Evolutionary conservation across 1,284 basidiomycete species (phyloP).

Genomic region (Cutaneotrichosporon spelunceum): DNA sequence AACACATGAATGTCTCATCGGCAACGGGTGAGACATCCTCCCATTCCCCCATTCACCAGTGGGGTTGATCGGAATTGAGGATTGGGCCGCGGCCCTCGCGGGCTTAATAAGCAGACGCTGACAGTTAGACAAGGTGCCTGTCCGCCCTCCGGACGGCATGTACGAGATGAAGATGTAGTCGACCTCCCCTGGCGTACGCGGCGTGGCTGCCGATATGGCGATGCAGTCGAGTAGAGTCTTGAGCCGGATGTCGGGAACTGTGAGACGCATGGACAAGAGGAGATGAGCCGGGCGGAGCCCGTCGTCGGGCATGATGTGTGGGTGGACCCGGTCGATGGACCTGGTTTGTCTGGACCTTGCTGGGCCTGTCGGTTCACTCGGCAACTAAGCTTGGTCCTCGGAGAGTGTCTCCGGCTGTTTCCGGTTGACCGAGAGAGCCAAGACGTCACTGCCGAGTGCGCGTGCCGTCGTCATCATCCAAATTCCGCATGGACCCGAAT

Average conservation of each 20-base stretch:
- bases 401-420: not conserved
- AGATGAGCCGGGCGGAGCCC: no score
- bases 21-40: no score
- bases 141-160: constrained; percentile 75
- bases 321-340: not conserved
- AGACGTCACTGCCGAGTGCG: not conserved
- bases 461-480: not conserved
- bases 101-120: constrained; percentile 10
- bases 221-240: constrained; percentile 3
- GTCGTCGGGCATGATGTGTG: no score
- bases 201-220: constrained; percentile 1
- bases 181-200: not conserved
- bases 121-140: constrained; percentile 45
- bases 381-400: not conserved
- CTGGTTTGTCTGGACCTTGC: not conserved
- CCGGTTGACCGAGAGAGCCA: not conserved
- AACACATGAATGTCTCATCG: no score
- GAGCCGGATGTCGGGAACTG: not conserved
- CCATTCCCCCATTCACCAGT: no score
- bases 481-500: constrained; percentile 1
- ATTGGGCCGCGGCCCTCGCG: not conserved
- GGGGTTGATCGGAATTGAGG: no score
- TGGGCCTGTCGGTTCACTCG: not conserved
- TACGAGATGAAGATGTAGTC: constrained; percentile 54
- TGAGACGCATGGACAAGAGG: not conserved